phyloP scores from a whole-genome alignment of 2,329 filamentous ascomycete species.

The Talaromyces sp. region DNA sequence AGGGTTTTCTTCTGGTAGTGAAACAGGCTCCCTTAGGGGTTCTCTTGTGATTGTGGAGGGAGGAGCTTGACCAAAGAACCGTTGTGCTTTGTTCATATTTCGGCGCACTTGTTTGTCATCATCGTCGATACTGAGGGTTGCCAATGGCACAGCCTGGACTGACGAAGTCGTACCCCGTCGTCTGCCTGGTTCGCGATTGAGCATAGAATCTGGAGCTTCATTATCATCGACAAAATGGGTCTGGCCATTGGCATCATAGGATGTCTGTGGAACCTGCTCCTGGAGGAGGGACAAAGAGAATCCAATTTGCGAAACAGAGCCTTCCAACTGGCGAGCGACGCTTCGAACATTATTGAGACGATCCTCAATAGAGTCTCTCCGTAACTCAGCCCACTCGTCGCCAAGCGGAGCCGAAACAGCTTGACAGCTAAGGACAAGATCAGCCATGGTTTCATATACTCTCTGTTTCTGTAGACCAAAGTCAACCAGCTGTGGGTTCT shows the following conservation, averaged over 20 bases:
- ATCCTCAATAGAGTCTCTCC: slow-evolving; percentile 82
- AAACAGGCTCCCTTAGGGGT: slow-evolving; percentile 38
- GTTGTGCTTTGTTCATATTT: slow-evolving; percentile 44
- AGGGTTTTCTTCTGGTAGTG: slow-evolving; percentile 68
- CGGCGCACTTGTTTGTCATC: slow-evolving; percentile 37
- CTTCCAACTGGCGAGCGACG: slow-evolving; percentile 75
- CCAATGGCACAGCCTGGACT: slow-evolving; percentile 33
- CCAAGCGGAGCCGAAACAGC: slow-evolving; percentile 83
- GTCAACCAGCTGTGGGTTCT: slow-evolving; percentile 79
- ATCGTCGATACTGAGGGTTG: slow-evolving; percentile 33
- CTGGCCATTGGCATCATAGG: slow-evolving; percentile 40
- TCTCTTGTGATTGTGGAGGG: slow-evolving; percentile 37
- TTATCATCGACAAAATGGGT: slow-evolving; percentile 28
- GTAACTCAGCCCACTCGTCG: slow-evolving; percentile 93
- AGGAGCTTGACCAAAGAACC: slow-evolving; percentile 45
- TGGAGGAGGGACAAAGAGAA: slow-evolving; percentile 83
- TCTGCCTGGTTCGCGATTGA: slow-evolving; percentile 37
- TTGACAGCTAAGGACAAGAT: slow-evolving; percentile 82
- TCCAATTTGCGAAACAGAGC: slow-evolving; percentile 78
- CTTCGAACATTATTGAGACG: slow-evolving; percentile 74
- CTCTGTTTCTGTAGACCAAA: slow-evolving; percentile 89
- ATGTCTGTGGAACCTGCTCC: slow-evolving; percentile 63
- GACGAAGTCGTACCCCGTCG: slow-evolving; percentile 36
- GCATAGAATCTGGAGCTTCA: slow-evolving; percentile 18
- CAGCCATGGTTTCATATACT: slow-evolving; percentile 87